Conservation (phyloP, 2,329 filamentous ascomycete genomes). For the Aspergillus viridinutans region DNA sequence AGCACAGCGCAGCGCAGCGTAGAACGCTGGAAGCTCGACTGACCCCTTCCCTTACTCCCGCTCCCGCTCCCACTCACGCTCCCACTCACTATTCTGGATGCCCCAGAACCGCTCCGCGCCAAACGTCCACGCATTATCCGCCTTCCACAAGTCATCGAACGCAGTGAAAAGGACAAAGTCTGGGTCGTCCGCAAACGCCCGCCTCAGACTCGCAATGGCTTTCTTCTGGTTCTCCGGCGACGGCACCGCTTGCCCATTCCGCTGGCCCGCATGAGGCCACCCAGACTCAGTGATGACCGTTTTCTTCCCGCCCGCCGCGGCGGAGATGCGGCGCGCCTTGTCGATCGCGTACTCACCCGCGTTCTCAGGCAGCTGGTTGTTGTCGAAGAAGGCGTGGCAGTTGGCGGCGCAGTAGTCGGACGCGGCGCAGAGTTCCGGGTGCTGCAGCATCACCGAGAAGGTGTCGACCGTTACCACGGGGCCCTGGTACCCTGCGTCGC, state of each 20-base stretch:
- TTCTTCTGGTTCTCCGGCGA: slow-evolving; percentile 60
- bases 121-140: slow-evolving; percentile 57
- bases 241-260: slow-evolving; percentile 67
- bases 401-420: slow-evolving; percentile 81
- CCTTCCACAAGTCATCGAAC: slow-evolving; percentile 78
- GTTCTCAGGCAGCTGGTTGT: slow-evolving; percentile 52
- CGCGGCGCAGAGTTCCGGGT: slow-evolving; percentile 65
- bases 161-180: slow-evolving; percentile 69
- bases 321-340: slow-evolving; percentile 48
- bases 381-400: slow-evolving; percentile 79
- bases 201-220: slow-evolving; percentile 63
- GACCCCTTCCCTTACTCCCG: not conserved
- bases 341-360: slow-evolving; percentile 65
- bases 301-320: slow-evolving; percentile 52
- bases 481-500: slow-evolving; percentile 62
- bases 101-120: slow-evolving; percentile 77
- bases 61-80: not conserved
- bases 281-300: slow-evolving; percentile 78
- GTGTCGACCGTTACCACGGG: slow-evolving; percentile 78
- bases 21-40: not conserved
- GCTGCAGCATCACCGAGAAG: slow-evolving; percentile 60
- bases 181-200: slow-evolving; percentile 47
- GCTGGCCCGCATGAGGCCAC: slow-evolving; percentile 68
- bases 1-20: not conserved
- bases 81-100: slow-evolving; percentile 33